Evolutionary conservation across 2,329 filamentous ascomycete genomes (phyloP).

Genomic region (Fusarium floridanum): DNA sequence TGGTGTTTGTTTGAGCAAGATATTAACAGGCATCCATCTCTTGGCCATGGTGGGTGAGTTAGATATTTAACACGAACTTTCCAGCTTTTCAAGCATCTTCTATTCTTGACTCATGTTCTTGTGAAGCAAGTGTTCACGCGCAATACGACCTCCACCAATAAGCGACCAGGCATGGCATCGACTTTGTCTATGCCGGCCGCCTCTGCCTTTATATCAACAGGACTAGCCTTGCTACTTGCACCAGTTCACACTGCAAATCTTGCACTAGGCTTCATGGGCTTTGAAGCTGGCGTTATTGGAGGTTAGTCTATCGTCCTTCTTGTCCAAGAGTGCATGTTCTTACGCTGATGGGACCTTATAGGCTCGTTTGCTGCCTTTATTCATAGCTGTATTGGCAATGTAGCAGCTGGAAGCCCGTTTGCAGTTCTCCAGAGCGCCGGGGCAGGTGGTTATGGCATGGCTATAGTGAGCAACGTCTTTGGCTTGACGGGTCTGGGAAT

Average conservation of each 20-base stretch:
- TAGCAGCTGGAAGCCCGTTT: conserved; percentile 42
- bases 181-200: neutral
- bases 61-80: neutral
- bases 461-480: neutral
- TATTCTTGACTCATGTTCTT: neutral
- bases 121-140: neutral
- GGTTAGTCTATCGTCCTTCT: neutral
- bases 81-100: neutral
- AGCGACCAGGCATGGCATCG: neutral
- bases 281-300: neutral
- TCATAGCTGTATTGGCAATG: conserved; percentile 48
- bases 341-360: neutral
- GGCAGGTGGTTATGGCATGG: conserved; percentile 41
- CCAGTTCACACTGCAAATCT: neutral
- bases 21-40: neutral
- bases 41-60: neutral
- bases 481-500: neutral
- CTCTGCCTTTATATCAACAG: neutral
- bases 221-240: neutral
- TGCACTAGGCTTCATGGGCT: neutral
- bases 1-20: neutral
- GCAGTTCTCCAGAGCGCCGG: conserved; percentile 49
- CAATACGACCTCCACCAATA: neutral
- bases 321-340: neutral
- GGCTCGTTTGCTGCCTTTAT: neutral